Percentiles rank a stretch among this genome's conserved stretches.
Conservation (phyloP, 2,329 filamentous ascomycete species). For the Penicillium olsonii region DNA sequence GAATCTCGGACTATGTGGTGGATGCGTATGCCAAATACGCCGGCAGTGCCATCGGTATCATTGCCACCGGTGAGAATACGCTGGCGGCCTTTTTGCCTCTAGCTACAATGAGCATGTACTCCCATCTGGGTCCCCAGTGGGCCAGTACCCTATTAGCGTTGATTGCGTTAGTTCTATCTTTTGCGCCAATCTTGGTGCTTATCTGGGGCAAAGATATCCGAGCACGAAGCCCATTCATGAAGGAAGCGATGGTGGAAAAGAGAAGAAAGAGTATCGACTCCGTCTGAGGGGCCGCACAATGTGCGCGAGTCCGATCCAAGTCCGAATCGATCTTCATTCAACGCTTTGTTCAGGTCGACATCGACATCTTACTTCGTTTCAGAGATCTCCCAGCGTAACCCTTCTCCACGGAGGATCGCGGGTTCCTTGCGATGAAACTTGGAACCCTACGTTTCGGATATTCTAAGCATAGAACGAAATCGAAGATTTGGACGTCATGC, state of each 20-base stretch:
- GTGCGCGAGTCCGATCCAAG: not conserved
- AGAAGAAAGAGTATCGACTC: slow-evolving; percentile 24
- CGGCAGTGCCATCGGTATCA: slow-evolving; percentile 48
- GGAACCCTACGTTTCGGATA: not conserved
- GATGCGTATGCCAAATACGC: slow-evolving; percentile 53
- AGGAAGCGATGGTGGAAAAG: slow-evolving; percentile 28
- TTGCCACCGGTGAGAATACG: slow-evolving; percentile 47
- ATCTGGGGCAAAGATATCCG: slow-evolving; percentile 42
- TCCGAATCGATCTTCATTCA: not conserved
- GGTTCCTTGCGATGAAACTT: not conserved
- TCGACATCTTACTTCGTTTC: not conserved
- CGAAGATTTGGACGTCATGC: not conserved
- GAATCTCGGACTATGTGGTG: slow-evolving; percentile 52
- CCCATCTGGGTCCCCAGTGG: slow-evolving; percentile 42
- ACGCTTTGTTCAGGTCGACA: not conserved
- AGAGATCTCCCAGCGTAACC: not conserved
- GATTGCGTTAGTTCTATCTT: slow-evolving; percentile 36
- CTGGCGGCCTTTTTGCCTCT: slow-evolving; percentile 49
- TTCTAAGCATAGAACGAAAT: not conserved
- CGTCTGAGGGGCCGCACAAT: slow-evolving; percentile 8
- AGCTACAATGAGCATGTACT: slow-evolving; percentile 43
- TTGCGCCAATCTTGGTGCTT: slow-evolving; percentile 42
- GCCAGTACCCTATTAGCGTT: slow-evolving; percentile 45
- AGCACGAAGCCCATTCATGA: slow-evolving; percentile 28
- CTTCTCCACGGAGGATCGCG: not conserved